Evolutionary conservation across 176 grass and related monocot species (phyloP), one percentile per base, ranked within the genome.

Genomic region (Areca catechu): DNA sequence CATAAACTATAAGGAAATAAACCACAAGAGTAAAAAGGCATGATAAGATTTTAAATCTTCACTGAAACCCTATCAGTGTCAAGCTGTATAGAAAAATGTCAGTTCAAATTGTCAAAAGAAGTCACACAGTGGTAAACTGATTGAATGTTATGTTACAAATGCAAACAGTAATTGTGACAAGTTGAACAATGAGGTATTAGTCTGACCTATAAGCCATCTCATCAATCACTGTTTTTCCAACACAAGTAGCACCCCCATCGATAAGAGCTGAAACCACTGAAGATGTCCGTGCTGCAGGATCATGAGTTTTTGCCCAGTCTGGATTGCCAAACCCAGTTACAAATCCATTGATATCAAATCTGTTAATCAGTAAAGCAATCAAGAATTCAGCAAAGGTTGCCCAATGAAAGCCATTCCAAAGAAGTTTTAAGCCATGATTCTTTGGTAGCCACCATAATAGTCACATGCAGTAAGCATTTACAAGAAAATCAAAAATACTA

Each of bases 171-270:
- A 43, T 14, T 14, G 10, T 43, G 34, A 43, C 7, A 43, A 43
- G 34, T 43, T 43, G 7, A 12, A 43, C 3, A 10, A 43, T 24
- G 9, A 28, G 34, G 60, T 57, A 27, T 0, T 62, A 24, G 22
- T 71, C 48, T 24, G 68, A 98, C 94, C 94, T 76, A 70, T 80
- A 98, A 80, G 88, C 94, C 78, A 93, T 89, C 19, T 98, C 94
- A 68, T 98, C 84, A 37, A 98, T 92, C 21, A 89, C 73, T 50
- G 94, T 98, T 83, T 89, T 98, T 15, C 94, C 94, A 58, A 89
- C 75, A 67, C 88, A 98, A 78, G 77, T 76, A 49, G 94, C 94
- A 37, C 94, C 94, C 20, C 60, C 68, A 47, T 88, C 34, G 1
- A 98, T 78, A 61, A 98, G 94, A 65, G 84, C 53, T 74, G 76